Base-by-base conservation (phyloP, 805 yeast genomes). In the Brettanomyces bruxellensis region DNA sequence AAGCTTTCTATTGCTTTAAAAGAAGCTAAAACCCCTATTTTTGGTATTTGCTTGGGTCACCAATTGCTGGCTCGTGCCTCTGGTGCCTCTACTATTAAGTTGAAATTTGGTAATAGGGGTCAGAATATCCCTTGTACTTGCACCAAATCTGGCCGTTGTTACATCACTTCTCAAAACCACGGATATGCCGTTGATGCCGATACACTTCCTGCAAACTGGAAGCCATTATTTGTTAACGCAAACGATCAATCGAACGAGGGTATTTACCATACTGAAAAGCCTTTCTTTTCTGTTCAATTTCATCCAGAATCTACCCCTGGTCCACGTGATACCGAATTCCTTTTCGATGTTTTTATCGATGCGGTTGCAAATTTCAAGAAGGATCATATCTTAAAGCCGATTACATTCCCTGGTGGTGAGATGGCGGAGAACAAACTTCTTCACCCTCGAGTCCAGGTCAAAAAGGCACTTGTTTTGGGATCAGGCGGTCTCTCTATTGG, bases 231-330 rank as follows among this genome's bases (percentile, higher is more conserved):
- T 60, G 90, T 88, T 41, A 93, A 93, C 62, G 87, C 98, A 50
- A 93, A 93, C 64, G 99, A 93, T 69, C 91, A 90, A 47, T 89
- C 98, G 36, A 93, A 93, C 68, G 99, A 93, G 75, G 99, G 99
- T 81, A 88, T 93, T 52, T 91, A 88, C 73, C 87, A 91, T 70
- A 76, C 83, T 39, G 73, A 79, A 54, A 75, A 84, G 66, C 99
- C 99, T 37, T 84, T 75, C 65, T 93, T 93, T 76, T 93, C 99
- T 13, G 98, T 93, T 43, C 99, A 93, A 74, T 91, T 93, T 77
- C 99, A 93, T 66, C 99, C 99, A 25, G 99, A 93, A 74, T 87
- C 97, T 24, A 88, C 96, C 43, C 98, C 99, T 42, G 99, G 99
- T 66, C 99, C 99, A 65, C 81, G 96, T 66, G 99, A 93, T 66